Conservation (phyloP, 2,329 filamentous ascomycete species). For the Neoscytalidium dimidiatum region DNA sequence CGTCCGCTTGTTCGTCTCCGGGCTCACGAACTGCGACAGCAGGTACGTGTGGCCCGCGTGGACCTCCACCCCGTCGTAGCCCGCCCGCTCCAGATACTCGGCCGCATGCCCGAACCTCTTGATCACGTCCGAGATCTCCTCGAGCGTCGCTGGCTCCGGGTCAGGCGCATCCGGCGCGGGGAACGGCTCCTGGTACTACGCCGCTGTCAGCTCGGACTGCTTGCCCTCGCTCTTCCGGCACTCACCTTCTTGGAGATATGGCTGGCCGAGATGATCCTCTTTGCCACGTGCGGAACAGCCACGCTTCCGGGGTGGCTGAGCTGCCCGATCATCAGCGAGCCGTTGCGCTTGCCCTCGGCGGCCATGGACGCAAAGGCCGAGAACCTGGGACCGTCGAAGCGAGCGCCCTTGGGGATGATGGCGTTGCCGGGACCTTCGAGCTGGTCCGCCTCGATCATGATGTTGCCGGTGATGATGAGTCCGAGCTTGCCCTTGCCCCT, state of each 20-base stretch:
- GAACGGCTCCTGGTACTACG: no score
- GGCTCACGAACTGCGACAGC: conserved; percentile 39
- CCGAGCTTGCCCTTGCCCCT: conserved; percentile 54
- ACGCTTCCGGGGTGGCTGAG: conserved; percentile 57
- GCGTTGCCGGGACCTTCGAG: conserved; percentile 58
- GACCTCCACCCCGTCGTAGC: conserved; percentile 51
- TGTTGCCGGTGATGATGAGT: conserved; percentile 63
- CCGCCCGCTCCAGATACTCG: conserved; percentile 60
- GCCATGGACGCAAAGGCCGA: conserved; percentile 61
- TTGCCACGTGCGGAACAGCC: neutral
- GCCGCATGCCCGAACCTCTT: conserved; percentile 62
- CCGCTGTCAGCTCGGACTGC: conserved; percentile 43
- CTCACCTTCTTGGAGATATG: conserved; percentile 49
- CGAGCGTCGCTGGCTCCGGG: conserved; percentile 51
- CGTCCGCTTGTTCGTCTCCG: conserved; percentile 35
- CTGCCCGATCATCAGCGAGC: conserved; percentile 61
- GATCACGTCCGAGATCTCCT: conserved; percentile 56
- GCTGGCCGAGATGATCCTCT: conserved; percentile 42
- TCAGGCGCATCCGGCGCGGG: conserved; percentile 30
- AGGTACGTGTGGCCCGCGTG: conserved; percentile 42
- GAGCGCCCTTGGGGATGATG: conserved; percentile 58
- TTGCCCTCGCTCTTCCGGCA: conserved; percentile 41
- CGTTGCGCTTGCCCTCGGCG: conserved; percentile 56
- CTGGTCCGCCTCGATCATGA: conserved; percentile 48
- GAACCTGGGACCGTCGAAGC: conserved; percentile 59